Percentiles rank a stretch among this genome's conserved stretches.
phyloP scores from a whole-genome alignment of 2,329 filamentous ascomycete genomes.

The Fusarium sublunatum region DNA sequence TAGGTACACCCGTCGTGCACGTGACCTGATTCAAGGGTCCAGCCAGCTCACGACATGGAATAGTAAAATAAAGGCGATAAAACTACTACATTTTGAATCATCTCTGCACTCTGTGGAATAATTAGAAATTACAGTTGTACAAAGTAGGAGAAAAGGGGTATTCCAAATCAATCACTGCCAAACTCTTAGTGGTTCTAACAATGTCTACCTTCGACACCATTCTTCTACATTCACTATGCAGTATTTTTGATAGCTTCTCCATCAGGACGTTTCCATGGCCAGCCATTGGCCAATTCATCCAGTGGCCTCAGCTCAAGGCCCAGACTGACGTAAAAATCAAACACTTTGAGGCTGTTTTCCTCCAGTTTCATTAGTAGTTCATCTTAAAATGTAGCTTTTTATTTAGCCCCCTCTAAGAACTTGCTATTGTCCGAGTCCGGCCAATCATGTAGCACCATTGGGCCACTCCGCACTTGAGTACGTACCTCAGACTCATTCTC shows the following conservation, averaged over 20 bases:
- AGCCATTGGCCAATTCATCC: background rate
- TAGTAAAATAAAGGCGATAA: too few relatives aligned
- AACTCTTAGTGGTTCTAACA: slow-evolving; percentile 3
- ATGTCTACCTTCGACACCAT: slow-evolving; percentile 24
- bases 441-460: slow-evolving; percentile 37
- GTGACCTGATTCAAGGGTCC: background rate
- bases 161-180: slow-evolving; percentile 1
- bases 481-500: slow-evolving; percentile 31
- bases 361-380: background rate
- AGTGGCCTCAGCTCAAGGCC: background rate
- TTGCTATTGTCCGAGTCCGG: slow-evolving; percentile 30
- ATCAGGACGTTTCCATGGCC: background rate
- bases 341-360: background rate
- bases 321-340: background rate
- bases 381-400: slow-evolving; percentile 22
- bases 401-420: slow-evolving; percentile 10
- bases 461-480: slow-evolving; percentile 36
- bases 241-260: background rate
- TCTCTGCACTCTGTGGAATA: background rate
- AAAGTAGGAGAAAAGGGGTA: background rate
- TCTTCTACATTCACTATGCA: background rate
- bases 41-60: too few relatives aligned
- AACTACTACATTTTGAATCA: too few relatives aligned
- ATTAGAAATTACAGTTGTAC: background rate
- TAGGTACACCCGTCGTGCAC: background rate